Evolutionary conservation across 371 early-diverging fungal genomes (phyloP).

Genomic region (Phascolomyces articulosus): DNA sequence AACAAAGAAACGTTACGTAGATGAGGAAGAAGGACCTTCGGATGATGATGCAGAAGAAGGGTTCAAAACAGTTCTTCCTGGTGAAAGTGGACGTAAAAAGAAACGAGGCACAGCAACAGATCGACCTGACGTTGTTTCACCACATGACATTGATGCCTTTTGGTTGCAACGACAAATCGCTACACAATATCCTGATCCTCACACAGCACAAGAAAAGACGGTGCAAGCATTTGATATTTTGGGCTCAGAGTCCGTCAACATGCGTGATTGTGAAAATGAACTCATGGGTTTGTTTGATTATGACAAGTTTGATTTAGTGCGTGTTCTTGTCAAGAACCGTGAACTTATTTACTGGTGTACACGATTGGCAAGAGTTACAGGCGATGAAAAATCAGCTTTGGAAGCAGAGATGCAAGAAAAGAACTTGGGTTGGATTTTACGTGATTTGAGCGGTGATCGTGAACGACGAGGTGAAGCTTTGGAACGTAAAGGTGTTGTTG

Average conservation of each 20-base stretch:
- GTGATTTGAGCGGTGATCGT: conserved; percentile 66
- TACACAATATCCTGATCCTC: conserved; percentile 82
- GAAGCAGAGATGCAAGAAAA: conserved; percentile 72
- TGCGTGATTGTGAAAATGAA: conserved; percentile 93
- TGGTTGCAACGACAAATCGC: conserved; percentile 95
- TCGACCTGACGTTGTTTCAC: conserved; percentile 43
- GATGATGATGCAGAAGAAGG: conserved; percentile 57
- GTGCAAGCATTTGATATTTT: conserved; percentile 76
- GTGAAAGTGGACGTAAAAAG: conserved; percentile 42
- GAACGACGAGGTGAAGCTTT: conserved; percentile 74
- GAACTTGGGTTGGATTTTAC: conserved; percentile 75
- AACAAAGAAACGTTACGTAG: conserved; percentile 16
- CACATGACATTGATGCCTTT: conserved; percentile 94
- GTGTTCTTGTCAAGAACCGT: conserved; percentile 83
- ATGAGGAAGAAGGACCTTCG: conserved; percentile 31
- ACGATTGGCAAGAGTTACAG: conserved; percentile 75
- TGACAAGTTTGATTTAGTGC: conserved; percentile 92
- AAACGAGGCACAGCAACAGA: conserved; percentile 24
- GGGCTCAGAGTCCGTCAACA: conserved; percentile 59
- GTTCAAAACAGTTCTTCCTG: conserved; percentile 58
- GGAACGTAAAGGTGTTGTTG: conserved; percentile 73
- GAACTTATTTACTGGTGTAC: conserved; percentile 94
- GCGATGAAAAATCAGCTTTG: conserved; percentile 56
- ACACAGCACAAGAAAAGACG: conserved; percentile 87
- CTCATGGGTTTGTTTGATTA: conserved; percentile 93